Evolutionary conservation across 108 stramenopile genomes (phyloP), one percentile per base, ranked within the genome.

Genomic region (Thalassiosira profunda): DNA sequence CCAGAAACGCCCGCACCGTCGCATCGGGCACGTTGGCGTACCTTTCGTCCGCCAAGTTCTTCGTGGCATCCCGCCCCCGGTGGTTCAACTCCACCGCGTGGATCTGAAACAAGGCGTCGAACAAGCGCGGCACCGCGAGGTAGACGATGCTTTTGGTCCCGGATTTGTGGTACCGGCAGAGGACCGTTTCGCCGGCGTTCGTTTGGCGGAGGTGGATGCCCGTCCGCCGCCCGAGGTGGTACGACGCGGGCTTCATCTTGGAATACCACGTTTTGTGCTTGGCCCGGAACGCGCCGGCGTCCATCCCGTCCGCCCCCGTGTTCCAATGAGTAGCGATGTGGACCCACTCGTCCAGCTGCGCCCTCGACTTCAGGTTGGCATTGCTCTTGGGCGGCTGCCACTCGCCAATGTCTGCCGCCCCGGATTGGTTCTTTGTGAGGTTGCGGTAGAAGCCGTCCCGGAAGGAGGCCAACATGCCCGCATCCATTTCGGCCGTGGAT

Each of bases 21-120:
- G 47, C 62, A 68, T 78, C 76, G 8, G 76, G 68, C 36, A 78
- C 60, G 33, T 78, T 78, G 23, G 76, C 76, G 61, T 78, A 78
- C 47, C 68, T 46, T 33, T 78, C 76, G 60, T 78, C 76, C 0
- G 58, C 63, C 20, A 65, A 28, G 45, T 35, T 54, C 31, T 78
- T 78, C 1, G 69, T 70, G 10, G 69, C 69, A 59, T 78, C 76
- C 18, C 76, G 37, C 38, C 69, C 68, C 11, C 68, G 76, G 46
- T 78, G 76, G 20, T 28, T 43, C 1, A 70, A 34, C 38, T 70
- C 76, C 11, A 78, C 21, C 1, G 40, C 43, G 34, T 78, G 76
- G 14, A 78, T 70, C 57, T 78, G 58, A 52, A 78, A 78, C 30
- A 78, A 51, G 2, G 76, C 76, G 52, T 78, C 76, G 44, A 70